Evolutionary conservation across 2,329 filamentous ascomycete genomes (phyloP).

Genomic region (Ampelomyces quisqualis): DNA sequence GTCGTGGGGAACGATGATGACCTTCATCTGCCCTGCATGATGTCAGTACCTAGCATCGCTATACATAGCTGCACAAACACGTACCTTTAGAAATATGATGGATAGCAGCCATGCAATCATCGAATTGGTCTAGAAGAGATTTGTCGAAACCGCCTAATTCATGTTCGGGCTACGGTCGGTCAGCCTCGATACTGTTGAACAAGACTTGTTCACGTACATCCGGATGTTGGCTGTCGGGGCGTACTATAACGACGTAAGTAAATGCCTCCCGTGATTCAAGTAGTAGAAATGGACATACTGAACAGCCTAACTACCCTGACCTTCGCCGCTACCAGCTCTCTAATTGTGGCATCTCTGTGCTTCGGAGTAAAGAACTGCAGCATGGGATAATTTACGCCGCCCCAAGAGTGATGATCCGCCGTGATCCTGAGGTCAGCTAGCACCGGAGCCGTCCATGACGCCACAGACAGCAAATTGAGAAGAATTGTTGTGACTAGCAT

Average conservation of each 20-base stretch:
- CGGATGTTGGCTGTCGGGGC: slow-evolving; percentile 28
- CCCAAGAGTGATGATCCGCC: slow-evolving; percentile 36
- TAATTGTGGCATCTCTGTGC: slow-evolving; percentile 34
- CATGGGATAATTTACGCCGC: slow-evolving; percentile 38
- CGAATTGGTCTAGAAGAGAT: slow-evolving; percentile 36
- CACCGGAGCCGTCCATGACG: slow-evolving; percentile 13
- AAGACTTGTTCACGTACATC: slow-evolving; percentile 23
- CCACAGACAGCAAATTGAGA: slow-evolving; percentile 18
- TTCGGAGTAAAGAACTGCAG: slow-evolving; percentile 34
- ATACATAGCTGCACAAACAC: neutral
- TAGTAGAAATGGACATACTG: slow-evolving; percentile 21
- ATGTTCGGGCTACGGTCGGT: slow-evolving; percentile 26
- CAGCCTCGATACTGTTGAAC: neutral
- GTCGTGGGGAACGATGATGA: slow-evolving; percentile 41
- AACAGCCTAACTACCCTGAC: slow-evolving; percentile 38
- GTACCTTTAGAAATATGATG: slow-evolving; percentile 38
- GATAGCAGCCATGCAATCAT: slow-evolving; percentile 39
- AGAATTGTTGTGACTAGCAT: slow-evolving; percentile 30
- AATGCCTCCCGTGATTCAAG: neutral
- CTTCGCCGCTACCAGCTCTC: slow-evolving; percentile 30
- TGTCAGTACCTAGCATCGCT: neutral
- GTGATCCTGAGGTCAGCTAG: slow-evolving; percentile 31
- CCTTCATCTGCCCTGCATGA: slow-evolving; percentile 33
- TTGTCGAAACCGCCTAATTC: slow-evolving; percentile 36
- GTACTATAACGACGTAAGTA: slow-evolving; percentile 24